A percentile compares a stretch with the other conserved stretches of the same genome.
Conservation (phyloP, 2,329 filamentous ascomycete genomes). For the Chrysoporthe cubensis region DNA sequence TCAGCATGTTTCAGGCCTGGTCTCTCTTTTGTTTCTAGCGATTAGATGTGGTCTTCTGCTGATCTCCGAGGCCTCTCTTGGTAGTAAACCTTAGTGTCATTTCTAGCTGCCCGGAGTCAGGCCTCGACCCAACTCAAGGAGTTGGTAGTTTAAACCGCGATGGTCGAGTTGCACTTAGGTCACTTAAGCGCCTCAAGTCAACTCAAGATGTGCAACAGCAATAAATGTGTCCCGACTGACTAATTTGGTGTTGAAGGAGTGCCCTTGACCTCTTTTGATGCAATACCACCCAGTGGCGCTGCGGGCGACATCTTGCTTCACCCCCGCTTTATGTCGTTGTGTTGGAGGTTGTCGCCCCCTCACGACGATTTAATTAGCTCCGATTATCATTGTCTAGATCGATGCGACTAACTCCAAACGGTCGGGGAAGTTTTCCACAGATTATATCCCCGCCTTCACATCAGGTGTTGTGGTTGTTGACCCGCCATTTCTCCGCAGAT, state of each 20-base stretch:
- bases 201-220: too few relatives aligned
- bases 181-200: too few relatives aligned
- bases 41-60: background rate
- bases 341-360: background rate
- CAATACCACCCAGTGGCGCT: background rate
- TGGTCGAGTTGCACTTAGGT: too few relatives aligned
- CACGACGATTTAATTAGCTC: background rate
- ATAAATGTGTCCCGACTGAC: too few relatives aligned
- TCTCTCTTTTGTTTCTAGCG: too few relatives aligned
- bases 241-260: too few relatives aligned
- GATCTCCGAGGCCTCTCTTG: background rate
- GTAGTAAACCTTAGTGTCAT: background rate
- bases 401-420: background rate
- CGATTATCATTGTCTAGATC: background rate
- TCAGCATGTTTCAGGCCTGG: background rate
- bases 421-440: background rate
- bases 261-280: too few relatives aligned
- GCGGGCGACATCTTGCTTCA: background rate
- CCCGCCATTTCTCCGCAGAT: background rate
- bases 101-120: too few relatives aligned
- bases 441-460: background rate
- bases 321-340: background rate
- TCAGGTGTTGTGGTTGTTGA: background rate
- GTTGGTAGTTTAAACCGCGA: too few relatives aligned
- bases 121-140: background rate